Evolutionary conservation across 1,284 basidiomycete genomes (phyloP).

Genomic region (Ceratobasidium papillatum): DNA sequence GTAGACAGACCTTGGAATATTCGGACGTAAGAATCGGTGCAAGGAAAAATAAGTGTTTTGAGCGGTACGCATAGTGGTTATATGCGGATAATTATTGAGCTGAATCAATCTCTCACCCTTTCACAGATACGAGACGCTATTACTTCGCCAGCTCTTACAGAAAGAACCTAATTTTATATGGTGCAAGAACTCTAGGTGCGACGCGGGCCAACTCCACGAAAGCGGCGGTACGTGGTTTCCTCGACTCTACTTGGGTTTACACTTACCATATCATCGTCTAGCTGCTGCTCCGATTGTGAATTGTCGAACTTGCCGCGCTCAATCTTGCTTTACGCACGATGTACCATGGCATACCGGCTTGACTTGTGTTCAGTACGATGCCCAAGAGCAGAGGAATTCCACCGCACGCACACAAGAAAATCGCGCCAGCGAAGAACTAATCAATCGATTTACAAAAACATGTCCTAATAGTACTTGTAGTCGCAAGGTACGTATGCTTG

Average conservation of each 20-base stretch:
- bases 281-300: slow-evolving; percentile 28
- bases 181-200: slow-evolving; percentile 34
- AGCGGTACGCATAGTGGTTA: slow-evolving; percentile 1
- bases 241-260: background rate
- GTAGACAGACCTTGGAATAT: slow-evolving; percentile 11
- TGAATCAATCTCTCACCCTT: background rate
- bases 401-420: background rate
- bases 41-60: slow-evolving; percentile 1
- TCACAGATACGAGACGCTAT: slow-evolving; percentile 34
- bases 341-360: slow-evolving; percentile 36
- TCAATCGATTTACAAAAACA: slow-evolving; percentile 12
- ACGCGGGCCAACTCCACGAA: slow-evolving; percentile 31
- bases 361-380: slow-evolving; percentile 33
- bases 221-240: slow-evolving; percentile 2
- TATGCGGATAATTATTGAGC: background rate
- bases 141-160: slow-evolving; percentile 27
- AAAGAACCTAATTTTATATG: slow-evolving; percentile 28
- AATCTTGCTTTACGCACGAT: slow-evolving; percentile 31
- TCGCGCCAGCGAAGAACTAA: slow-evolving; percentile 14
- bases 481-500: background rate
- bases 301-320: slow-evolving; percentile 24
- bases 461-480: slow-evolving; percentile 21
- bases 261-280: background rate
- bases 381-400: background rate
- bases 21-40: background rate